Evolutionary conservation across 441 rosid genomes (phyloP).

Genomic region (Euphorbia celastroides): DNA sequence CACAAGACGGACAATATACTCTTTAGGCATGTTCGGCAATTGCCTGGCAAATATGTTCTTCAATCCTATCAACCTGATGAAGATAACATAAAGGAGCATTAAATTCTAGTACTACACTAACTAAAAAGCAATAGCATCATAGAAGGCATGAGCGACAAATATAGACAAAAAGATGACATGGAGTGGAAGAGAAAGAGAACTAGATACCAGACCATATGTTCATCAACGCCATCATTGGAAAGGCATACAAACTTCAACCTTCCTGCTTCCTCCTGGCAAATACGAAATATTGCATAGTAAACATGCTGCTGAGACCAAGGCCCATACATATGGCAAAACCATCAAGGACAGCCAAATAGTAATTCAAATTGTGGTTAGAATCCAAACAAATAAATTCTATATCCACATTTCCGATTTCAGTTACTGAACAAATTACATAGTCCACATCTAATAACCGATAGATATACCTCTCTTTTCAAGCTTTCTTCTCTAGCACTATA

Average conservation of each 20-base stretch:
- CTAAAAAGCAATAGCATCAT: background rate
- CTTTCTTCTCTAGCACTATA: conserved; percentile 94
- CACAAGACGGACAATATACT: conserved; percentile 96
- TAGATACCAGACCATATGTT: conserved; percentile 96
- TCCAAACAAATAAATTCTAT: no score
- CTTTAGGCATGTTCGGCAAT: conserved; percentile 99
- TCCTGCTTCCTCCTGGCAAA: conserved; percentile 86
- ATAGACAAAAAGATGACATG: background rate
- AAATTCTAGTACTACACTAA: conserved; percentile 6
- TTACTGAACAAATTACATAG: background rate
- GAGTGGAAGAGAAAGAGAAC: conserved; percentile 19
- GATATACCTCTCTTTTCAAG: conserved; percentile 74
- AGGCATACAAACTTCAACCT: conserved; percentile 72
- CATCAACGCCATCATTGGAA: conserved; percentile 79
- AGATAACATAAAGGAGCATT: conserved; percentile 12
- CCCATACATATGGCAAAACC: background rate
- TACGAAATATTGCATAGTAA: background rate
- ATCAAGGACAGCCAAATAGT: background rate
- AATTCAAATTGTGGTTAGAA: background rate
- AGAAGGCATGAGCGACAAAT: background rate
- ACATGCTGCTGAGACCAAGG: background rate
- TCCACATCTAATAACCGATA: background rate
- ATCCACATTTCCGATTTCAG: background rate
- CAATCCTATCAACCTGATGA: conserved; percentile 87
- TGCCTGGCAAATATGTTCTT: conserved; percentile 98